Evolutionary conservation across 2,329 filamentous ascomycete genomes (phyloP).

Genomic region (Bertia moriformis): DNA sequence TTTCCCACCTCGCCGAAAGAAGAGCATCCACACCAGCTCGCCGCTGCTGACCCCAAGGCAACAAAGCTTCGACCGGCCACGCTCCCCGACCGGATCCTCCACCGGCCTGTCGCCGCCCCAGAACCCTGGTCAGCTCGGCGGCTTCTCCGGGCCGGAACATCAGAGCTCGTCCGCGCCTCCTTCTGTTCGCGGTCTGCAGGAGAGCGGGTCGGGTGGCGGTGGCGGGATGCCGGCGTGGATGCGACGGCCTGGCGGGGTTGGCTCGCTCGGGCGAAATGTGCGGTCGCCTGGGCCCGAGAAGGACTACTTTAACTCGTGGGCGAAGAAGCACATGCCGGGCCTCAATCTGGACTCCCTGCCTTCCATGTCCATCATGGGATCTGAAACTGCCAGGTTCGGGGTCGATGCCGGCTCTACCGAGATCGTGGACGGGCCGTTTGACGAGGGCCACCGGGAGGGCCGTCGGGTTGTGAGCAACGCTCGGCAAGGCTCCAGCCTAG

Average conservation of each 20-base stretch:
- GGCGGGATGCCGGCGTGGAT: slow-evolving; percentile 53
- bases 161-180: slow-evolving; percentile 13
- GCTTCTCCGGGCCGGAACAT: slow-evolving; percentile 17
- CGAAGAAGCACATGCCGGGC: slow-evolving; percentile 68
- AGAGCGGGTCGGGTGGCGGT: slow-evolving; percentile 18
- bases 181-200: slow-evolving; percentile 10
- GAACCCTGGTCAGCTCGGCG: slow-evolving; percentile 11
- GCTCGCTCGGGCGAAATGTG: slow-evolving; percentile 59
- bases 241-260: slow-evolving; percentile 74
- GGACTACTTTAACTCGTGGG: slow-evolving; percentile 72
- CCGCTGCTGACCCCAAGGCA: slow-evolving; percentile 52
- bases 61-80: no score
- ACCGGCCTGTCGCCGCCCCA: slow-evolving; percentile 28
- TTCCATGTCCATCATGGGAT: slow-evolving; percentile 50
- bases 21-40: slow-evolving; percentile 49
- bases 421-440: slow-evolving; percentile 27
- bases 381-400: slow-evolving; percentile 42
- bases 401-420: slow-evolving; percentile 24
- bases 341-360: slow-evolving; percentile 57
- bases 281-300: slow-evolving; percentile 67
- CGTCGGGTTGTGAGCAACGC: slow-evolving; percentile 14
- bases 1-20: slow-evolving; percentile 80
- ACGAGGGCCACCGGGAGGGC: slow-evolving; percentile 27
- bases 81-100: slow-evolving; percentile 48
- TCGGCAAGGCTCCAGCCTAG: slow-evolving; percentile 34